Base-by-base conservation (phyloP, 768 basidiomycete genomes). In the Mycena rosella region DNA sequence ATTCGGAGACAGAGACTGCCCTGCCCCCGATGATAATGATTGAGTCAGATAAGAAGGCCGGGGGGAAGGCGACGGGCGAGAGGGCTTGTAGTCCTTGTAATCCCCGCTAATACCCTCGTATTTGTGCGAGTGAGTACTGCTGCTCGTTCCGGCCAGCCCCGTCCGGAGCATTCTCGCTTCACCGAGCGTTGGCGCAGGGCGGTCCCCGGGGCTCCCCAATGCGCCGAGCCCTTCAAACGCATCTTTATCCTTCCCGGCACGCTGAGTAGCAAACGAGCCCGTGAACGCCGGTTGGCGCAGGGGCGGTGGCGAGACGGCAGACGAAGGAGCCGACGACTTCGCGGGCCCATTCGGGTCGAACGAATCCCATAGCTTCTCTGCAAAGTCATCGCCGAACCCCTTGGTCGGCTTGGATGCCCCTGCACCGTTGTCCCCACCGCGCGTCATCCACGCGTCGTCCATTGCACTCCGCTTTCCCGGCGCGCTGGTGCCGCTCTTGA, bases 151-250 rank as follows among this genome's bases (percentile, higher is more conserved):
- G n/a, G 89, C 91, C 44, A 92, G 73, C 9, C 92, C 92, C 15
- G 92, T 93, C 56, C 91, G 84, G 61, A 91, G 75, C 74, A 89
- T 90, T 47, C 91, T 84, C 36, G 91, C 93, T 74, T 94, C 93
- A 14, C 88, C 93, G 6, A 95, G 82, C 2, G 93, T 94, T 22
- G 89, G 91, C 22, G 86, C 82, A 4, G 87, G 81, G 56, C 81
- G 83, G 26, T 80, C 82, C 78, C 72, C n/a, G 83, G 38, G 8
- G 45, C 77, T 30, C 78, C 74, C 64, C 79, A 76, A 24, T 91
- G 75, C 10, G 88, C 92, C 51, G 29, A 95, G 79, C 14, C 91
- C 93, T 38, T 92, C 91, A 68, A 95, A 95, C 6, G 94, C 94
- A 74, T 95, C 94, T 70, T 86, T 91, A 22, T 83, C 83, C 77